Evolutionary conservation across 306 rosid genomes (phyloP).

Genomic region (Calophaca sinica): DNA sequence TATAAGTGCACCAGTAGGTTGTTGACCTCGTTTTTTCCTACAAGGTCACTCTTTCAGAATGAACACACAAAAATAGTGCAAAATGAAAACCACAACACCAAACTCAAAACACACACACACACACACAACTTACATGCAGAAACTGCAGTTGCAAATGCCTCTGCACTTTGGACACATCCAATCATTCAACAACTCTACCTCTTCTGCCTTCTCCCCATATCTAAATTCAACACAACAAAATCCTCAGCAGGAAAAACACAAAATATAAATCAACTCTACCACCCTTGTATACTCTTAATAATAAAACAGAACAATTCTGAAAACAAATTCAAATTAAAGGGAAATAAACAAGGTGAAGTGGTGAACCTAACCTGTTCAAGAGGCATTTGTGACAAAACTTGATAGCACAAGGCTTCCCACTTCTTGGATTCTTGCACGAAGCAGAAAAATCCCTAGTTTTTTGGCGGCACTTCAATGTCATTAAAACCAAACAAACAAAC

Average conservation of each 20-base stretch:
- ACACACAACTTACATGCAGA: conserved; percentile 63
- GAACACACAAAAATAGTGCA: background rate
- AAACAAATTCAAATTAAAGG: background rate
- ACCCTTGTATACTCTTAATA: conserved; percentile 3
- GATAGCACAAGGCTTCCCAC: conserved; percentile 58
- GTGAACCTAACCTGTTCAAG: conserved; percentile 63
- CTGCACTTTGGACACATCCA: conserved; percentile 88
- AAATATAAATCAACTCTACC: background rate
- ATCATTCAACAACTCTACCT: conserved; percentile 46
- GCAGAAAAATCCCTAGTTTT: conserved; percentile 69
- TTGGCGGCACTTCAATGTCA: conserved; percentile 68
- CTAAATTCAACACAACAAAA: conserved; percentile 47
- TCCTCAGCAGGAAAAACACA: conserved; percentile 10
- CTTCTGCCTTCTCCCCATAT: conserved; percentile 75
- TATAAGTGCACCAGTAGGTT: conserved; percentile 70
- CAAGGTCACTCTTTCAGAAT: conserved; percentile 35
- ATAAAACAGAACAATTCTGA: background rate
- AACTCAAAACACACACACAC: background rate
- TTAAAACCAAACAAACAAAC: conserved; percentile 26
- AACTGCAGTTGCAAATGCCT: conserved; percentile 80
- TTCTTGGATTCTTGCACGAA: conserved; percentile 56
- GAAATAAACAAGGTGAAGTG: background rate
- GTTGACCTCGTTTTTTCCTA: conserved; percentile 73
- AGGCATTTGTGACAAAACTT: conserved; percentile 73
- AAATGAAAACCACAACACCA: background rate